Evolutionary conservation across 1,284 basidiomycete species (phyloP).

Genomic region (Marasmius tenuissimus): DNA sequence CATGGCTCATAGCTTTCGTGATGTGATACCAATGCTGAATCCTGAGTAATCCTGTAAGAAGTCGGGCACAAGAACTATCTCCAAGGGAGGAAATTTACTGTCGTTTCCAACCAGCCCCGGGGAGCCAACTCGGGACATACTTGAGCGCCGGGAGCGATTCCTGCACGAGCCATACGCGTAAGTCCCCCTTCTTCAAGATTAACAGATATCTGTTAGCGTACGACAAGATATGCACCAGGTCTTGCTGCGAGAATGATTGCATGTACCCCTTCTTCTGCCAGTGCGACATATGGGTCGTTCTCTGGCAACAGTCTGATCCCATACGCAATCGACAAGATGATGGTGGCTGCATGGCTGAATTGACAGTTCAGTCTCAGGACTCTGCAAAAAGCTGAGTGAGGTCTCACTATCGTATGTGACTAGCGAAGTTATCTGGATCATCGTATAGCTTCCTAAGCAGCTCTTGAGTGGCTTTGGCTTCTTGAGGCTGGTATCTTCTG

Average conservation of each 20-base stretch:
- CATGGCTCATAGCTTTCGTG: background rate
- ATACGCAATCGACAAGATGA: slow-evolving; percentile 4
- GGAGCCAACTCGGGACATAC: slow-evolving; percentile 15
- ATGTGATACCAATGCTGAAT: background rate
- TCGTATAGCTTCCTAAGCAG: background rate
- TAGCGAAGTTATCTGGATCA: background rate
- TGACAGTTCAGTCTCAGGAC: background rate
- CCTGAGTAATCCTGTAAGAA: background rate
- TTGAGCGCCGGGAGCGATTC: slow-evolving; percentile 15
- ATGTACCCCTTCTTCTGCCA: slow-evolving; percentile 13
- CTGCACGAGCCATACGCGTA: background rate
- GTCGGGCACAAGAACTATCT: background rate
- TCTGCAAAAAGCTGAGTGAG: background rate
- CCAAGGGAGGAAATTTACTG: background rate
- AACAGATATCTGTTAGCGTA: background rate
- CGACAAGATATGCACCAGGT: slow-evolving; percentile 15
- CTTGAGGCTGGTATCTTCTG: background rate
- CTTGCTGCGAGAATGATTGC: slow-evolving; percentile 6
- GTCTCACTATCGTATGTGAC: background rate
- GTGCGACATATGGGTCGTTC: slow-evolving; percentile 10
- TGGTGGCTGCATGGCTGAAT: background rate
- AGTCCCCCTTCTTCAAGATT: background rate
- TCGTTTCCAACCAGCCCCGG: background rate
- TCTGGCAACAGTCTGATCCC: slow-evolving; percentile 12
- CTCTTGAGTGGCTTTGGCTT: background rate